Evolutionary conservation across 2,329 filamentous ascomycete genomes (phyloP), one percentile per base, ranked within the genome.

Genomic region (Xylariaceae sp.): DNA sequence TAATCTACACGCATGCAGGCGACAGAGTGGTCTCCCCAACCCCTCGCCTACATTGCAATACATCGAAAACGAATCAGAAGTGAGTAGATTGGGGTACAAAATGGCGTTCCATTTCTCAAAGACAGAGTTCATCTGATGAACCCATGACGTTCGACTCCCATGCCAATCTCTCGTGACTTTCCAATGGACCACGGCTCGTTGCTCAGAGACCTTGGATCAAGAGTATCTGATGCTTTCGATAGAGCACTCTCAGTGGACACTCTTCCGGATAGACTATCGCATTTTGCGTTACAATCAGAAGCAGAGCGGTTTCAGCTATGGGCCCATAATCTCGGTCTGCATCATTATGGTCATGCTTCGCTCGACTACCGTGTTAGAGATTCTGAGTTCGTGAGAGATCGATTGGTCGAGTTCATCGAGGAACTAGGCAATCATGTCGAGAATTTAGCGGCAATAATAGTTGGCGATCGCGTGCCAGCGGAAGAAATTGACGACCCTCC

Each of bases 291-390:
- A 11, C 33, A 27, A 11, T 15, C 15, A 14, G 47, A 50, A 38
- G 44, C 45, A 11, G 39, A 53, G 36, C 45, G 54, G 39, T 56
- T 56, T 27, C 44, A 44, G 35, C 39, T 56, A 11, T 58, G 55
- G 55, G 53, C 55, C 2, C 45, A 50, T 11, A 56, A 18, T 15
- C 39, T 58, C 5, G 53, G 55, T 3, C 39, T 58, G 7, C 35
- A 40, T n/a, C 51, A 54, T 7, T 18, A 43, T 12, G 55, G 53
- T 5, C 55, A 58, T 30, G 51, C 55, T n/a, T 58, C 55, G 6
- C 43, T 58, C 5, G 55, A 58, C 39, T 58, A 58, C 36, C 47
- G 55, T n/a, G 49, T 56, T 9, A 47, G 55, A 32, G 55, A 58
- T 41, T 41, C 53, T 10, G 38, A 27, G 6, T 11, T 54, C 27